Evolutionary conservation across 768 basidiomycete species (phyloP).

Genomic region (Trametes gibbosa): DNA sequence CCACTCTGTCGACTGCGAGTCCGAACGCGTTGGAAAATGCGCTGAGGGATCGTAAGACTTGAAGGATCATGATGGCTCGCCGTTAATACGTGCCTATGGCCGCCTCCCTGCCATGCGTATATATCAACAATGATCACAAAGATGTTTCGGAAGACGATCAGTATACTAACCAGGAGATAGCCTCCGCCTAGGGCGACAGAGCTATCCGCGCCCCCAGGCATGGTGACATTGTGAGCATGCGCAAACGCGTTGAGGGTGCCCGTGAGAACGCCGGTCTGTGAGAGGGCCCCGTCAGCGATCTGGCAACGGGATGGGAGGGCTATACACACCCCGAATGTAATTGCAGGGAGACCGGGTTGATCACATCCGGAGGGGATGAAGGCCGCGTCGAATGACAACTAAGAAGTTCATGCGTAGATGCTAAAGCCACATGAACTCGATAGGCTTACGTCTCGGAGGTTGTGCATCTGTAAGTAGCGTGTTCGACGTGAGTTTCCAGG

Average conservation of each 20-base stretch:
- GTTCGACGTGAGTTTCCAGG: neutral
- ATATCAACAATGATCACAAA: neutral
- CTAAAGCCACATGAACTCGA: too few relatives aligned
- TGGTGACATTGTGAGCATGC: constrained; percentile 24
- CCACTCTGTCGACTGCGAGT: neutral
- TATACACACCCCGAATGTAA: neutral
- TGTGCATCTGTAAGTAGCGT: neutral
- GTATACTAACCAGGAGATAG: neutral
- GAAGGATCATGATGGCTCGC: too few relatives aligned
- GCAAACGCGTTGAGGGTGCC: constrained; percentile 24
- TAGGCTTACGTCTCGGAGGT: neutral
- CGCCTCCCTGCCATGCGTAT: neutral
- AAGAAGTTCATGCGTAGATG: too few relatives aligned
- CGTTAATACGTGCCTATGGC: neutral
- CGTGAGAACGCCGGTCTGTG: constrained; percentile 20
- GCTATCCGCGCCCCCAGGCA: constrained; percentile 22
- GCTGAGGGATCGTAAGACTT: neutral
- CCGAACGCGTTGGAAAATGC: constrained; percentile 1
- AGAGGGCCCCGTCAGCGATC: neutral
- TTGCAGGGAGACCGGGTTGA: neutral
- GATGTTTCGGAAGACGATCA: neutral
- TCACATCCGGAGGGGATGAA: constrained; percentile 14
- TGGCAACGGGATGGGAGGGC: neutral
- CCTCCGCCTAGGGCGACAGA: neutral
- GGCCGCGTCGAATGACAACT: constrained; percentile 19